Base-by-base conservation (phyloP, 2,329 filamentous ascomycete genomes). In the Fonsecaea pedrosoi region DNA sequence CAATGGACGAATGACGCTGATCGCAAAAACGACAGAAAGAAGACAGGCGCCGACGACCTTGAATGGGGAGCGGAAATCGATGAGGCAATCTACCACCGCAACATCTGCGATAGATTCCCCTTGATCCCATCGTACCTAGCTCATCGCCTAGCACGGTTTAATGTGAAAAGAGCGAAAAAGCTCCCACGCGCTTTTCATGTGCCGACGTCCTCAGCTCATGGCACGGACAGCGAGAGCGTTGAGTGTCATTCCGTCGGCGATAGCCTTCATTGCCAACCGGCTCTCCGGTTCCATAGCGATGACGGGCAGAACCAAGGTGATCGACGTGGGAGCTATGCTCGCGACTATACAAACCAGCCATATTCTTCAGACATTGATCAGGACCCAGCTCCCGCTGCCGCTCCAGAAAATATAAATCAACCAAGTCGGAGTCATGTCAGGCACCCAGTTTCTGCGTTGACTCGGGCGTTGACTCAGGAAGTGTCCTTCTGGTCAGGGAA, bases 161-260 rank as follows among this genome's bases (percentile, higher is more conserved):
- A 56, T 56, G 54, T 38, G 10, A 9, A 35, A 56, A 35, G 54
- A 35, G 54, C 54, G 25, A 56, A 56, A 38, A 35, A 25, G 35
- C 35, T 56, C n/a, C 32, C 54, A 78, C 78, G 32, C 70, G 70
- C 6, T n/a, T 50, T 10, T 12, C 5, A 50, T 6, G 45, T 18
- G 12, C 18, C 8, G 3, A 13, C 45, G 4, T 25, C 21, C 18
- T 50, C 45, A 13, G 21, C 45, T 1, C 21, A 50, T 21, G n/a
- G 10, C 7, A 21, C 2, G 4, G 45, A 25, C 18, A 12, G 45
- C 45, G 45, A 18, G 7, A 18, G 10, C 21, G n/a, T 48, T 18
- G 42, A 48, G n/a, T 10, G 21, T 21, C 6, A 21, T 10, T 12
- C 10, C 42, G 5, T 18, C 10, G 42, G n/a, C 8, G 42, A 10